A percentile compares a stretch with the other conserved stretches of the same genome.
phyloP scores from a whole-genome alignment of 1,139 yeast species.

The Suhomyces maxii region DNA sequence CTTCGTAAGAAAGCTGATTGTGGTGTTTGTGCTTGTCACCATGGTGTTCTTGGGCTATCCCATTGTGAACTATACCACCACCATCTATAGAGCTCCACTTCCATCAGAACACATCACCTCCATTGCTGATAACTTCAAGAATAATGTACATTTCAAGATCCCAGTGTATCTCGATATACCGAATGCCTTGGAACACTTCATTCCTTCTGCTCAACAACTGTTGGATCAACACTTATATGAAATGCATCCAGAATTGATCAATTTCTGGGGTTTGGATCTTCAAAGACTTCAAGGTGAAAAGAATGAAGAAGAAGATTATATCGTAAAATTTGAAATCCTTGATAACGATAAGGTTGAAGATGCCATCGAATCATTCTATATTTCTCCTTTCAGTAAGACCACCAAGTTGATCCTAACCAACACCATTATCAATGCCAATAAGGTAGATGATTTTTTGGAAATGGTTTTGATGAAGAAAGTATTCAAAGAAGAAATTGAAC shows the following conservation, averaged over 20 bases:
- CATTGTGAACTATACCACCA: conserved; percentile 68
- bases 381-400: conserved; percentile 37
- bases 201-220: conserved; percentile 31
- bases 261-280: conserved; percentile 33
- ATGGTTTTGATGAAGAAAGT: conserved; percentile 35
- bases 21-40: conserved; percentile 37
- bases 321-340: conserved; percentile 24
- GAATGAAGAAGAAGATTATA: conserved; percentile 18
- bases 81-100: conserved; percentile 71
- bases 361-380: conserved; percentile 21
- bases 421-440: conserved; percentile 25
- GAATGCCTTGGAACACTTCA: conserved; percentile 24
- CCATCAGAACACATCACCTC: conserved; percentile 56
- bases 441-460: conserved; percentile 35
- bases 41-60: conserved; percentile 62
- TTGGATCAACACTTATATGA: conserved; percentile 26
- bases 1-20: conserved; percentile 15
- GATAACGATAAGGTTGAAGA: conserved; percentile 14
- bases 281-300: conserved; percentile 11
- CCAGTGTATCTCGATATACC: conserved; percentile 57
- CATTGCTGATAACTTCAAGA: conserved; percentile 34
- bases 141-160: conserved; percentile 45
- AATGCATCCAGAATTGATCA: conserved; percentile 22
- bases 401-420: conserved; percentile 31
- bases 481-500: conserved; percentile 36